These are phyloP conservation scores for Penicillium antarcticum DNA, from an alignment of 495 filamentous ascomycete species.

Conservation along the genomic window DNA sequence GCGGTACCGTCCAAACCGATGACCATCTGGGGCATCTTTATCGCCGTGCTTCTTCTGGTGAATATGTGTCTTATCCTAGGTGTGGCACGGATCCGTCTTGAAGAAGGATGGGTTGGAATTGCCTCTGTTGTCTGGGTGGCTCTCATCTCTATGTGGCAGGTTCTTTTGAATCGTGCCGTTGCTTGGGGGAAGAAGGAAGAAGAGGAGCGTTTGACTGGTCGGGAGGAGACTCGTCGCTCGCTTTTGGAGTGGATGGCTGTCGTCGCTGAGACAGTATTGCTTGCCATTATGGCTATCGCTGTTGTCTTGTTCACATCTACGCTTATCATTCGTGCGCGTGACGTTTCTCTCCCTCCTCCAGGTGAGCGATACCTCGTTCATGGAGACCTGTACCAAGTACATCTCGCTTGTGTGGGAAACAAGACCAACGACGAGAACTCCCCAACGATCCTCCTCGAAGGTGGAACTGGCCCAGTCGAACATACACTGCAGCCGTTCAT, in stretches of 20 bases:
- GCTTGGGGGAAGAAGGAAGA: constrained; percentile 88
- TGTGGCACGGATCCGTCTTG: constrained; percentile 65
- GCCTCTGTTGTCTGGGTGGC: constrained; percentile 76
- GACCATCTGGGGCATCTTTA: constrained; percentile 62
- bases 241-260: constrained; percentile 81
- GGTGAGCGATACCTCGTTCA: constrained; percentile 78
- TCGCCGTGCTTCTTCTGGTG: constrained; percentile 70
- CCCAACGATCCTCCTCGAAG: constrained; percentile 77
- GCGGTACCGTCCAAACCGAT: constrained; percentile 73
- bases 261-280: constrained; percentile 66
- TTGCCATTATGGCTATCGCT: constrained; percentile 62
- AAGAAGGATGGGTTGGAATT: constrained; percentile 90
- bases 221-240: constrained; percentile 79
- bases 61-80: constrained; percentile 75
- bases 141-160: constrained; percentile 59
- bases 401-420: constrained; percentile 79
- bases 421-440: constrained; percentile 44
- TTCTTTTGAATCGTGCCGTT: constrained; percentile 67
- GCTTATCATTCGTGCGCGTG: constrained; percentile 63
- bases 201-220: constrained; percentile 87
- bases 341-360: constrained; percentile 61
- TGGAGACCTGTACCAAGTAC: constrained; percentile 75
- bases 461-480: constrained; percentile 75
- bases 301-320: constrained; percentile 73
- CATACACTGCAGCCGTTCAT: constrained; percentile 65